These are phyloP conservation scores for Pseudogymnoascus sp. DNA, from an alignment of 2,329 filamentous ascomycete species.

Conservation along the genomic window DNA sequence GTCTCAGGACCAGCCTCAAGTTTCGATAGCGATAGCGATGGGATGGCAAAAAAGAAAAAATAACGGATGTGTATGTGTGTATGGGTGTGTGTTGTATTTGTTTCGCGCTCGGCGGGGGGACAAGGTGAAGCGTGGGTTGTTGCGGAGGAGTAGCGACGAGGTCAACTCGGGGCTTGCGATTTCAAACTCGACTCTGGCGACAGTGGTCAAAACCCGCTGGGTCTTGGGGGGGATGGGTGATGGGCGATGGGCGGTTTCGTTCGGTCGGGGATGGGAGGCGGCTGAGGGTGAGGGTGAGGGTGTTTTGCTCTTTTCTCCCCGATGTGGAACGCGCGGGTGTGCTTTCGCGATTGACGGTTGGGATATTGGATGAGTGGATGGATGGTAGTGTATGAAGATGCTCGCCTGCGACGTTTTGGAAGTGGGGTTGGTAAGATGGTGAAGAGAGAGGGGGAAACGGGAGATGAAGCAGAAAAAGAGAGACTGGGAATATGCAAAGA, in stretches of 20 bases:
- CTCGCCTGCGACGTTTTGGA: slow-evolving; percentile 13
- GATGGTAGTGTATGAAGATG: slow-evolving; percentile 12
- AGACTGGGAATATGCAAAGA: slow-evolving; percentile 10
- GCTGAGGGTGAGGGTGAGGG: neutral
- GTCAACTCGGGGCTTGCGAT: neutral
- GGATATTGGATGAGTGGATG: neutral
- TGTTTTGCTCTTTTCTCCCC: neutral
- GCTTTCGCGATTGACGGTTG: slow-evolving; percentile 24
- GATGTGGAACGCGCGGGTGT: slow-evolving; percentile 14
- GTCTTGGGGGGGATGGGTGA: neutral
- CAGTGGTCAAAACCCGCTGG: neutral
- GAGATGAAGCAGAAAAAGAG: slow-evolving; percentile 23
- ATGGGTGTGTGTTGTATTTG: neutral
- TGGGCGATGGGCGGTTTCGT: neutral
- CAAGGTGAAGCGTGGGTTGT: neutral
- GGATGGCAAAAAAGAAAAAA: neutral
- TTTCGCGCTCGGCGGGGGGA: neutral
- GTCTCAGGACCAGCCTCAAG: slow-evolving; percentile 11
- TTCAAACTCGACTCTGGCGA: neutral
- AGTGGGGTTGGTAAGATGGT: slow-evolving; percentile 22
- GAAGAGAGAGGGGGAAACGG: slow-evolving; percentile 17
- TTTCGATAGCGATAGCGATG: neutral
- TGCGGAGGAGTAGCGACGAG: neutral
- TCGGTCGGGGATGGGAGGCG: neutral
- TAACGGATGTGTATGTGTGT: neutral